A percentile compares a stretch with the other conserved stretches of the same genome.
Conservation (phyloP, 768 basidiomycete genomes). For the Rhizopogon rudus region DNA sequence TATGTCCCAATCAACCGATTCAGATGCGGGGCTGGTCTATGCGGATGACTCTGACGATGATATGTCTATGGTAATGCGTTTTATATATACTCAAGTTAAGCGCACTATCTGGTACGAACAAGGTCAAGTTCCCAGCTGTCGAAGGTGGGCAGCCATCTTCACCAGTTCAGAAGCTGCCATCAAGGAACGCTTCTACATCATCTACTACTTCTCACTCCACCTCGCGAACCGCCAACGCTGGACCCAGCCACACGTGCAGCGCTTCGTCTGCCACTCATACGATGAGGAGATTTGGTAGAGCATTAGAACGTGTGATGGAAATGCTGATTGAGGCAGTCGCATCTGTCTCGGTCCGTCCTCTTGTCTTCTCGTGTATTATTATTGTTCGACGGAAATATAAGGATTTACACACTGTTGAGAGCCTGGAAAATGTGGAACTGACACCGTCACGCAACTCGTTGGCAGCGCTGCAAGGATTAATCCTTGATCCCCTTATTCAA, state of each 20-base stretch:
- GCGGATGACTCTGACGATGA: slow-evolving; percentile 28
- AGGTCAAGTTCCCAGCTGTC: slow-evolving; percentile 32
- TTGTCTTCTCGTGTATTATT: slow-evolving; percentile 29
- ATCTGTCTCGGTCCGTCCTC: slow-evolving; percentile 28
- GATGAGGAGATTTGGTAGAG: slow-evolving; percentile 26
- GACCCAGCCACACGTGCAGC: slow-evolving; percentile 17
- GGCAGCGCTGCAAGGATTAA: slow-evolving; percentile 27
- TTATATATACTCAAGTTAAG: slow-evolving; percentile 17
- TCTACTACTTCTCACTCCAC: slow-evolving; percentile 16
- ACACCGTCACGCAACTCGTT: slow-evolving; percentile 18
- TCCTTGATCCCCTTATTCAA: no score
- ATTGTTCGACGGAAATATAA: slow-evolving; percentile 22
- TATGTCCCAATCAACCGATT: slow-evolving; percentile 22
- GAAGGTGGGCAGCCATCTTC: slow-evolving; percentile 2
- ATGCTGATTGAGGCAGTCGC: slow-evolving; percentile 41
- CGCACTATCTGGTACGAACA: slow-evolving; percentile 8
- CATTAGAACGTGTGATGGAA: slow-evolving; percentile 47
- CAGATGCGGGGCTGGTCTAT: slow-evolving; percentile 35
- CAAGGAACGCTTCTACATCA: slow-evolving; percentile 20
- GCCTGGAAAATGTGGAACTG: slow-evolving; percentile 26
- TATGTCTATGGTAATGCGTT: slow-evolving; percentile 25
- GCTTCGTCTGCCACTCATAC: slow-evolving; percentile 24
- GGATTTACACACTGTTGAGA: slow-evolving; percentile 19
- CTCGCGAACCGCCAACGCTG: slow-evolving; percentile 2
- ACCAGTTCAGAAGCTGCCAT: slow-evolving; percentile 13